These are phyloP conservation scores for Cutaneotrichosporon sp. DNA, from an alignment of 1,284 basidiomycete species.

Conservation along the genomic window DNA sequence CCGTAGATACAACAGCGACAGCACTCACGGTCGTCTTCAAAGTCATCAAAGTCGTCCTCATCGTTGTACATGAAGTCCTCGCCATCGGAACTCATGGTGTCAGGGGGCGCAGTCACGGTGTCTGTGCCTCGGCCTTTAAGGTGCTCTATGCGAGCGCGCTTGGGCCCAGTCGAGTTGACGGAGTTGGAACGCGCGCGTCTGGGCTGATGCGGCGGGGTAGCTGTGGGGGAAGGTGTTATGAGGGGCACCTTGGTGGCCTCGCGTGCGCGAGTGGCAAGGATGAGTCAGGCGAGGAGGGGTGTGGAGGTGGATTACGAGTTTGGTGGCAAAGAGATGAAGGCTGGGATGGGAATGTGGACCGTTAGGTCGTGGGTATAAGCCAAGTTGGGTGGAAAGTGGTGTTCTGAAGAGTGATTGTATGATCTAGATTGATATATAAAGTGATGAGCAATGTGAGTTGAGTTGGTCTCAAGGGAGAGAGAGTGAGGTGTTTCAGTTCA, in stretches of 20 bases:
- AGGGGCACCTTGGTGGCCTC: conserved; percentile 21
- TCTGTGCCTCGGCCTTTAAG: background rate
- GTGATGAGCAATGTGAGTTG: too few relatives aligned
- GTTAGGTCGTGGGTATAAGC: too few relatives aligned
- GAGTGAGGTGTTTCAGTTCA: too few relatives aligned
- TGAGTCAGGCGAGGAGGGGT: background rate
- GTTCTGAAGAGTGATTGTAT: too few relatives aligned
- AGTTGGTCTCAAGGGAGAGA: too few relatives aligned
- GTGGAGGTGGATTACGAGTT: background rate
- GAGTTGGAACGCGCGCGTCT: conserved; percentile 13
- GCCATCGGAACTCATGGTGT: conserved; percentile 50
- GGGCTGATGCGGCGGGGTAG: conserved; percentile 17
- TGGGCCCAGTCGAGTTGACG: background rate
- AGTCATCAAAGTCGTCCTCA: conserved; percentile 45
- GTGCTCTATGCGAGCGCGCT: conserved; percentile 12
- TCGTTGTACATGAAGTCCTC: conserved; percentile 47
- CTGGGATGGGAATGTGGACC: too few relatives aligned
- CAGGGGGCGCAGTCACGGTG: conserved; percentile 8
- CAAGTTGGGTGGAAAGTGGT: too few relatives aligned
- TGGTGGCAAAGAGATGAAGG: background rate
- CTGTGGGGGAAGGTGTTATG: conserved; percentile 21
- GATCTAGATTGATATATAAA: too few relatives aligned
- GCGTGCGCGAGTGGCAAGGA: conserved; percentile 13
- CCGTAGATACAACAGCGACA: background rate
- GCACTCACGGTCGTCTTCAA: conserved; percentile 35